A percentile compares a stretch with the other conserved stretches of the same genome.
phyloP scores from a whole-genome alignment of 2,329 filamentous ascomycete genomes.

The Remersonia thermophila region DNA sequence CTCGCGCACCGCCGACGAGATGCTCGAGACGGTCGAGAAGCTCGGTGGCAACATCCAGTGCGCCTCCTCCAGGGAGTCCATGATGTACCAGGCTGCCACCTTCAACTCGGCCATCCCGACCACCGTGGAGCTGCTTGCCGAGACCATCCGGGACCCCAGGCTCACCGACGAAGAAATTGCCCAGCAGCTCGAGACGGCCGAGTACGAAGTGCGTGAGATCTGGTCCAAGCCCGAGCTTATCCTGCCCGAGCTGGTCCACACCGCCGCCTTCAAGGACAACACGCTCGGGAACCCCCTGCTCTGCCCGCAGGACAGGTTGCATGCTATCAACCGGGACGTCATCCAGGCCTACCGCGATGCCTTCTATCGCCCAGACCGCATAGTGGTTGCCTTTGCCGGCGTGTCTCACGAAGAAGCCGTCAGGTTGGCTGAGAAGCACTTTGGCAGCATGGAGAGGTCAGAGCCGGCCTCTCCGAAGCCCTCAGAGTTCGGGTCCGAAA shows the following conservation, averaged over 20 bases:
- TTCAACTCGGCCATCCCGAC: constrained; percentile 87
- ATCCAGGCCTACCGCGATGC: constrained; percentile 67
- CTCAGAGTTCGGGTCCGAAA: constrained; percentile 37
- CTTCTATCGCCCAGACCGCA: constrained; percentile 82
- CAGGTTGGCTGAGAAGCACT: constrained; percentile 66
- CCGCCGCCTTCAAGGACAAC: constrained; percentile 91
- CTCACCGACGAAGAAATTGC: constrained; percentile 79
- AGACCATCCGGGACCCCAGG: constrained; percentile 77
- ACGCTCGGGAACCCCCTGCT: constrained; percentile 87
- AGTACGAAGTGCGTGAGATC: constrained; percentile 94
- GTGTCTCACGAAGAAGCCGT: constrained; percentile 74
- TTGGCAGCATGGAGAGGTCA: constrained; percentile 71
- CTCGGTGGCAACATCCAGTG: constrained; percentile 95
- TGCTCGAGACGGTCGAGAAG: constrained; percentile 77
- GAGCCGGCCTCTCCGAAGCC: constrained; percentile 38
- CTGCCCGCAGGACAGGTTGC: constrained; percentile 74
- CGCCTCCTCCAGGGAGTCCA: constrained; percentile 82
- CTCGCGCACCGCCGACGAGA: constrained; percentile 60
- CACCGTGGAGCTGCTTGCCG: constrained; percentile 73
- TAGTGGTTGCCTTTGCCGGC: constrained; percentile 90
- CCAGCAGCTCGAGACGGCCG: constrained; percentile 78
- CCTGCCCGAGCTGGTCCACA: constrained; percentile 86
- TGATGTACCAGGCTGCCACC: constrained; percentile 98
- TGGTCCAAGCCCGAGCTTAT: constrained; percentile 97
- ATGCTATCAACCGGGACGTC: constrained; percentile 58